Base-by-base conservation (phyloP, 108 stramenopile species). In the Nannochloropsis gaditana region DNA sequence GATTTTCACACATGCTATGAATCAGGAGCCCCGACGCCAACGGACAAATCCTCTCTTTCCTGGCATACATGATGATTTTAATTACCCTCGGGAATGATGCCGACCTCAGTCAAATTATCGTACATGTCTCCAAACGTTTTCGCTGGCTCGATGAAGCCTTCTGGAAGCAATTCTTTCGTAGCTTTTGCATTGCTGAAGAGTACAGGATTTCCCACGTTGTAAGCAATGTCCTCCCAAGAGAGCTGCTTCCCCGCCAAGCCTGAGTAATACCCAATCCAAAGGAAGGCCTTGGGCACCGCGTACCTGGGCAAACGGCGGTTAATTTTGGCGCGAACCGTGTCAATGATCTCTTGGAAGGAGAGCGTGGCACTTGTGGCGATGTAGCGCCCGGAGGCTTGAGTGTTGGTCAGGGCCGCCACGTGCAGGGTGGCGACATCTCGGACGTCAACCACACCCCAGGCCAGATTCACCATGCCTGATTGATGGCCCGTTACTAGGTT, bases 371-470 rank as follows among this genome's bases (percentile, higher is more conserved):
- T 43, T 6, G 44, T 6, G 85, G 42, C 43, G 80, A 85, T 44
- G 80, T 80, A 43, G 80, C 85, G 80, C 85, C 85, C 85, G 15
- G 8, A 21, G 41, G 85, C 85, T 15, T 79, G 43, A 11, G 85
- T 21, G 11, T 44, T 80, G 41, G 43, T 44, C 83, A 83, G 17
- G n/a, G 73, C 84, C 0, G 80, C 80, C n/a, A 85, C 81, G 21
- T 85, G 84, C 17, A 45, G 79, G 19, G 41, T 19, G 15, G 84
- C 84, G 10, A 85, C 84, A 45, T 86, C 84, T 85, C 86, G 80
- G 15, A 86, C 86, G 82, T 86, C 86, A 9, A 86, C 86, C 21
- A 86, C 42, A 15, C 21, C 82, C n/a, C 82, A 41, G 9, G 43
- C 80, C 10, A 86, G 43, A 11, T 84, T 11, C 81, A 80, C 83